phyloP scores from a whole-genome alignment of 2,329 filamentous ascomycete species.

The Albifimbria verrucaria region DNA sequence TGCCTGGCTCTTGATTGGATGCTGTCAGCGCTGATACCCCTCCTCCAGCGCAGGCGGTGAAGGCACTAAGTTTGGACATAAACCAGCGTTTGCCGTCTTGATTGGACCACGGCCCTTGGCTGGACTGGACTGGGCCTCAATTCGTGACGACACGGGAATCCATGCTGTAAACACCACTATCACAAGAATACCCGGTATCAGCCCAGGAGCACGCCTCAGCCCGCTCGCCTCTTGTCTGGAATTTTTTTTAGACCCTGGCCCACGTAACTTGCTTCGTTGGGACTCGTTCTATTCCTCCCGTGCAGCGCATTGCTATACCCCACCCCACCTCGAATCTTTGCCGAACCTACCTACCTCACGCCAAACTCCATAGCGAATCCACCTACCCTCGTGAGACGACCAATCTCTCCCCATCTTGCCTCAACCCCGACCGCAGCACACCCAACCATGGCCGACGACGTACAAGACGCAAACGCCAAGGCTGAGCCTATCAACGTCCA shows the following conservation, averaged over 20 bases:
- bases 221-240: too few species aligned
- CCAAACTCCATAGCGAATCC: not conserved
- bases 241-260: too few species aligned
- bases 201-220: not conserved
- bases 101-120: slow-evolving; percentile 17
- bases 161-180: not conserved
- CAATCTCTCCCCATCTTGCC: not conserved
- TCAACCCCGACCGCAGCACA: slow-evolving; percentile 12
- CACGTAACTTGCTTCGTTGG: too few species aligned
- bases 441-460: slow-evolving; percentile 42
- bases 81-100: slow-evolving; percentile 15
- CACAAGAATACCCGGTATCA: not conserved
- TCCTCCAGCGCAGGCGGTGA: slow-evolving; percentile 21
- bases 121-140: not conserved
- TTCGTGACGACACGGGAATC: not conserved
- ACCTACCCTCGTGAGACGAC: not conserved
- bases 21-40: slow-evolving; percentile 12
- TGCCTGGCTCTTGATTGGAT: not conserved
- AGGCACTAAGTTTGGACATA: slow-evolving; percentile 18
- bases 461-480: slow-evolving; percentile 38
- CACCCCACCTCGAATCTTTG: not conserved
- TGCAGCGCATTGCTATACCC: not conserved
- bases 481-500: slow-evolving; percentile 28
- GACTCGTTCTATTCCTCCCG: too few species aligned
- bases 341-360: too few species aligned